Base-by-base conservation (phyloP, 768 basidiomycete species). In the Lentinula guzmanii region DNA sequence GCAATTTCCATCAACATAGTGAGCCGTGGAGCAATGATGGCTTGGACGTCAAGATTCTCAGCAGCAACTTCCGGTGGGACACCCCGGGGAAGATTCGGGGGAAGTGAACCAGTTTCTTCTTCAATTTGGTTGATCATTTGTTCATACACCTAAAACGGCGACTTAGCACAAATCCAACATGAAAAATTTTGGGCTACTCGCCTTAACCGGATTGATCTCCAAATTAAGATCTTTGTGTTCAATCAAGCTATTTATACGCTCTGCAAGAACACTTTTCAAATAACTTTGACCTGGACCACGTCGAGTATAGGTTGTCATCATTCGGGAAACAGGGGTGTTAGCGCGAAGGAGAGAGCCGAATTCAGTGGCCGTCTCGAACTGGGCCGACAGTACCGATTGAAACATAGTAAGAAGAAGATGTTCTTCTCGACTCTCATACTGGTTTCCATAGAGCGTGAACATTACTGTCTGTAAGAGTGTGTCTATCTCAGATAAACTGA, bases 1-100 rank as follows among this genome's bases (percentile, higher is more conserved):
- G 97, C 97, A 63, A 99, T 99, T 73, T 99, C 97, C 95, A 99
- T 98, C 65, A 99, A 82, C 97, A 99, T 98, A 2, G 95, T 95
- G 53, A 98, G 76, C 24, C 97, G 87, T 15, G 97, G 97, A 6
- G 93, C 92, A 68, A 99, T 98, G 76, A 99, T 97, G 53, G 95
- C 93, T 71, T 98, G 96, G 21, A 99, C 97, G 71, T 99, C 97
- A 2, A 84, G 76, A 70, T 99, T 98, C 65, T 93, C 91, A 8
- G 93, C 86, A 2, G 97, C 97, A n/a, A 89, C 79, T 73, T 99
- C 97, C 11, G 95, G 95, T 9, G 95, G 81, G 3, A 98, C 95
- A 48, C 93, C 94, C 52, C 95, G 85, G 13, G 95, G 95, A 53
- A 98, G 81, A 70, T 94, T 94, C 1, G 89, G 83, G 0, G 97